phyloP scores from a whole-genome alignment of 2,329 filamentous ascomycete genomes.

The Aspergillus flavus region DNA sequence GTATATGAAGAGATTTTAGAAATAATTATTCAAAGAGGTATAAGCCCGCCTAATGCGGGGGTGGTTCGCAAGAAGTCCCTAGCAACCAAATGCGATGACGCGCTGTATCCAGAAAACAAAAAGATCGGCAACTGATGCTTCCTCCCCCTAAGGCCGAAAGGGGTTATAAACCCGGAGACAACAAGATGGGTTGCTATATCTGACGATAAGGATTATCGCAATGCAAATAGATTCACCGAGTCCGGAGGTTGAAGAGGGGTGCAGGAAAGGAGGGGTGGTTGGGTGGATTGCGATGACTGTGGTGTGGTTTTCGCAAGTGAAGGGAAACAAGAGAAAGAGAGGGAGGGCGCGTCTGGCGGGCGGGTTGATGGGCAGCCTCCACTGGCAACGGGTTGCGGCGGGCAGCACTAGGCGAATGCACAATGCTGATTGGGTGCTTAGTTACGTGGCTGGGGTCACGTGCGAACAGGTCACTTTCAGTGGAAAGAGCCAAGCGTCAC shows the following conservation, averaged over 20 bases:
- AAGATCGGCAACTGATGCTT: constrained; percentile 21
- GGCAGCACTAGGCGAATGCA: not conserved
- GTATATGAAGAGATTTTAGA: constrained; percentile 33
- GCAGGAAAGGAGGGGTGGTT: constrained; percentile 6
- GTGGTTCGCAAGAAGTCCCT: constrained; percentile 28
- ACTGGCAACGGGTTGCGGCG: constrained; percentile 6
- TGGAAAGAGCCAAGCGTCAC: too few relatives aligned
- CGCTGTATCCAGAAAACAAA: constrained; percentile 38
- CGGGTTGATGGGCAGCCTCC: constrained; percentile 19
- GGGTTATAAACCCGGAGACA: not conserved
- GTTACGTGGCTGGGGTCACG: constrained; percentile 34
- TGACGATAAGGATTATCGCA: constrained; percentile 9
- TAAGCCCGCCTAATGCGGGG: constrained; percentile 39
- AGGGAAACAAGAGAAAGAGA: constrained; percentile 15
- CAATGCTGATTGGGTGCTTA: constrained; percentile 15
- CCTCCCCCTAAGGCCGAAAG: constrained; percentile 11
- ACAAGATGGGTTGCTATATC: not conserved
- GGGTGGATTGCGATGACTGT: constrained; percentile 2
- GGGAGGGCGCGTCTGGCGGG: constrained; percentile 11
- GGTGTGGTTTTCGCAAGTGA: constrained; percentile 5
- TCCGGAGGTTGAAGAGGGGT: constrained; percentile 9
- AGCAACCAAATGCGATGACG: constrained; percentile 32
- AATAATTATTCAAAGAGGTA: constrained; percentile 15
- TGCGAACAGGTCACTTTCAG: constrained; percentile 7
- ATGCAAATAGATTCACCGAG: constrained; percentile 10